A percentile compares a stretch with the other conserved stretches of the same genome.
phyloP scores from a whole-genome alignment of 805 yeast species.

The Metschnikowia cerradonensis region DNA sequence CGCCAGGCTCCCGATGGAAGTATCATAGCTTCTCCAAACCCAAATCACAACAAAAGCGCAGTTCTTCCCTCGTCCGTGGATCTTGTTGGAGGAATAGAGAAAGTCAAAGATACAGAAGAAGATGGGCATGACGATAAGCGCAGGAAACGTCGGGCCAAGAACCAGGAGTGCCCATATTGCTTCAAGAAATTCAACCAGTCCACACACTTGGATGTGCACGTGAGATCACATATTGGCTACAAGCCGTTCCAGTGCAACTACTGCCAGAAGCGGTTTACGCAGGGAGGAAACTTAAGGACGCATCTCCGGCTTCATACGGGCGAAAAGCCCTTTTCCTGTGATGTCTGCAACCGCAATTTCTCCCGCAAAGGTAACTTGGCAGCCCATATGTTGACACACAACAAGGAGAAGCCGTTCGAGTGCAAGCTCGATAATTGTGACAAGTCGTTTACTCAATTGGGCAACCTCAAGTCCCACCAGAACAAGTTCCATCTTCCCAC shows the following conservation, averaged over 20 bases:
- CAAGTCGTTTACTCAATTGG: constrained; percentile 85
- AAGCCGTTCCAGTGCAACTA: constrained; percentile 78
- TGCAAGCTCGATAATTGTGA: constrained; percentile 80
- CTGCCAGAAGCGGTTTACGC: constrained; percentile 81
- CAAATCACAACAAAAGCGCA: constrained; percentile 25
- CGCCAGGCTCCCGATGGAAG: constrained; percentile 68
- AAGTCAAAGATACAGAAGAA: constrained; percentile 32
- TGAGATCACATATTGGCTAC: constrained; percentile 80
- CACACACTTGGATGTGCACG: constrained; percentile 89
- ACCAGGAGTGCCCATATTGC: constrained; percentile 73
- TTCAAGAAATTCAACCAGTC: constrained; percentile 77
- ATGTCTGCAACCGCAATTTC: constrained; percentile 68
- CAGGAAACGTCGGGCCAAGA: constrained; percentile 37
- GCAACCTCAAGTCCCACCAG: constrained; percentile 91
- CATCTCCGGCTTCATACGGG: constrained; percentile 87
- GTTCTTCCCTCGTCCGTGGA: constrained; percentile 54
- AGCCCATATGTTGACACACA: constrained; percentile 82
- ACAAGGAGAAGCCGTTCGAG: constrained; percentile 68
- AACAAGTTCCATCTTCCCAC: constrained; percentile 80
- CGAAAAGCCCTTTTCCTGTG: constrained; percentile 84
- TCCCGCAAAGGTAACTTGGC: constrained; percentile 90
- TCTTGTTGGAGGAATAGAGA: constrained; percentile 77
- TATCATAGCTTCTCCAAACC: constrained; percentile 43
- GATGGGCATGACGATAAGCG: constrained; percentile 20
- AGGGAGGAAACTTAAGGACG: constrained; percentile 85